Percentiles rank a stretch among this genome's conserved stretches.
These are phyloP conservation scores for Marvania coccoides DNA, from an alignment of 139 green algal genomes.

Conservation along the genomic window DNA sequence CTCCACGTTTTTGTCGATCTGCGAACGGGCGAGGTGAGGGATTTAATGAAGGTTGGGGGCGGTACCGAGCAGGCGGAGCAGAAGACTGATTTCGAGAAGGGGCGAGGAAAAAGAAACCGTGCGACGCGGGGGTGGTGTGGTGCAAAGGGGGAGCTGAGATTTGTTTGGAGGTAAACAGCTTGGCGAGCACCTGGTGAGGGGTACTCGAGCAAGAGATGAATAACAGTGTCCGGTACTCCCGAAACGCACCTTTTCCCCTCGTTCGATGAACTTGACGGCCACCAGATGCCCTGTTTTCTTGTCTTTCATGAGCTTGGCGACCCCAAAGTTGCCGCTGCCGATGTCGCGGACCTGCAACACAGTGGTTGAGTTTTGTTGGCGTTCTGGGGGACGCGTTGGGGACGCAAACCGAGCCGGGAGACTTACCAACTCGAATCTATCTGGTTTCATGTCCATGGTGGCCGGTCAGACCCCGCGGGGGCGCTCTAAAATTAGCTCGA, in stretches of 20 bases:
- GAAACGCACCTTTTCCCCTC: slow-evolving; percentile 51
- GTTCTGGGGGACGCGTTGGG: too few relatives aligned
- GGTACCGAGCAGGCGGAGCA: neutral
- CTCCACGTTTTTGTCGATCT: slow-evolving; percentile 98
- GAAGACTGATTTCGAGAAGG: neutral
- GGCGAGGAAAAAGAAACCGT: neutral
- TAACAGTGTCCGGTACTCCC: neutral
- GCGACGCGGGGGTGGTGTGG: too few relatives aligned
- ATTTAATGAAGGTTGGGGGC: neutral
- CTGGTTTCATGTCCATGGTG: neutral
- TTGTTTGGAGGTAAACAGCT: neutral
- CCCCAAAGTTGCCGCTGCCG: slow-evolving; percentile 90
- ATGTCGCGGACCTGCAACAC: slow-evolving; percentile 70
- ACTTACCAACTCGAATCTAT: neutral
- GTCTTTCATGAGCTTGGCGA: slow-evolving; percentile 69
- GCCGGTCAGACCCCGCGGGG: neutral
- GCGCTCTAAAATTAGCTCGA: neutral
- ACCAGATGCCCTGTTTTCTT: slow-evolving; percentile 57
- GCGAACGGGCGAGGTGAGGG: neutral
- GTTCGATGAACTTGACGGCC: slow-evolving; percentile 78
- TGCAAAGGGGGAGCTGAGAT: too few relatives aligned
- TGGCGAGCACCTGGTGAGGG: neutral
- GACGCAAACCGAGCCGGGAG: too few relatives aligned
- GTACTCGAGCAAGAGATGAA: neutral
- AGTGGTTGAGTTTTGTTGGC: too few relatives aligned